Evolutionary conservation across 2,329 filamentous ascomycete species (phyloP).

Genomic region (Hawksworthiomyces lignivorus): DNA sequence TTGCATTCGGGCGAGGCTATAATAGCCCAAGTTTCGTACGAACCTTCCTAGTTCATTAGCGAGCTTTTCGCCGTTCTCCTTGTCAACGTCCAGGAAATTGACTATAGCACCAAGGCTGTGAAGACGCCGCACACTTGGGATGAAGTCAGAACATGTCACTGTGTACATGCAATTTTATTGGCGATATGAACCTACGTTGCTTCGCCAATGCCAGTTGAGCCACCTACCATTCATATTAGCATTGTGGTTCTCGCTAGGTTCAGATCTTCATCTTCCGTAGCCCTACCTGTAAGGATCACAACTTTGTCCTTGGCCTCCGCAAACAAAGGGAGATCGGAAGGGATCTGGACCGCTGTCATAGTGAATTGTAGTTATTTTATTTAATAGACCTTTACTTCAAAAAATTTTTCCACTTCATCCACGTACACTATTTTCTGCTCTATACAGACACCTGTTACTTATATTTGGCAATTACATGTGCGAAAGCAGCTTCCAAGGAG

Average conservation of each 20-base stretch:
- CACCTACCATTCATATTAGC: not conserved
- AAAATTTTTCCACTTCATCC: no score
- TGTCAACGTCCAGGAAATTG: slow-evolving; percentile 1
- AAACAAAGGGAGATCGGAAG: not conserved
- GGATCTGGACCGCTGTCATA: slow-evolving; percentile 5
- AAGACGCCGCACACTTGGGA: not conserved
- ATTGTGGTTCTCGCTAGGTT: no score
- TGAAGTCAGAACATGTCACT: not conserved
- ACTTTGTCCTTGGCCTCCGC: slow-evolving; percentile 6
- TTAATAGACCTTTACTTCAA: no score
- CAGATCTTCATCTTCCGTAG: no score
- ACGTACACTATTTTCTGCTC: no score
- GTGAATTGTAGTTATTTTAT: not conserved
- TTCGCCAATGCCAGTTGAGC: slow-evolving; percentile 4
- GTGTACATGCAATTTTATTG: no score
- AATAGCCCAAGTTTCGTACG: no score
- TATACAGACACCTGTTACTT: no score
- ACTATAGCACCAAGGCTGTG: slow-evolving; percentile 2
- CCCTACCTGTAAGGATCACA: not conserved
- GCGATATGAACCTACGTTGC: not conserved
- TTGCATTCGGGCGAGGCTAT: no score
- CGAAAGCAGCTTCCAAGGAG: no score
- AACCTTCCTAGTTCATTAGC: not conserved
- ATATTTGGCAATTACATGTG: no score
- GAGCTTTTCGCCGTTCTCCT: not conserved